phyloP scores from a whole-genome alignment of 2,329 filamentous ascomycete genomes.

The Phialophora macrospora region DNA sequence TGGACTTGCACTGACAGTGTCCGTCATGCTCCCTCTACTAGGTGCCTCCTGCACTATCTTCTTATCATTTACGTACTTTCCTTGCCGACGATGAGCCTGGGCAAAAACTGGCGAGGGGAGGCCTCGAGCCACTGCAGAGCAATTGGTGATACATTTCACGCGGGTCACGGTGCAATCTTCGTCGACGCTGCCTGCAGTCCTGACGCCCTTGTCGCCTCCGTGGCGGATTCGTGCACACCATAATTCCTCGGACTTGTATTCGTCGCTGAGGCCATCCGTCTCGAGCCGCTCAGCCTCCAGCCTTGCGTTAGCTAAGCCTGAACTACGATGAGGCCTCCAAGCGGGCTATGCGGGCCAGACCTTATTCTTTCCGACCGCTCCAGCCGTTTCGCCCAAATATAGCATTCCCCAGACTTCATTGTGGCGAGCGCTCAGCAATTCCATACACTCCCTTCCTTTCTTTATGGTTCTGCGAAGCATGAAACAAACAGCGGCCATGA shows the following conservation, averaged over 20 bases:
- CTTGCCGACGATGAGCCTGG: not conserved
- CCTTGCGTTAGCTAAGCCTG: constrained; percentile 4
- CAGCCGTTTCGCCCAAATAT: not conserved
- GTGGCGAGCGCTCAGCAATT: not conserved
- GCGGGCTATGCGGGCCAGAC: constrained; percentile 7
- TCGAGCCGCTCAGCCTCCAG: constrained; percentile 4
- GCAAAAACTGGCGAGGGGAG: not conserved
- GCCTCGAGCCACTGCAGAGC: not conserved
- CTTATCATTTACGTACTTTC: not conserved
- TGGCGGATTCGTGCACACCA: not conserved
- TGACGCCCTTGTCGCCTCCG: not conserved
- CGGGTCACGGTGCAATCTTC: too few relatives aligned
- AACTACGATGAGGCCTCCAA: not conserved
- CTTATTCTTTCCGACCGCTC: not conserved
- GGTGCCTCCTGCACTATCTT: not conserved
- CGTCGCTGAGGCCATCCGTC: not conserved
- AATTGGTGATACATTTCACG: too few relatives aligned
- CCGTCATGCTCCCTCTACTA: not conserved
- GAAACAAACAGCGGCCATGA: not conserved
- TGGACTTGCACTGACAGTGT: not conserved
- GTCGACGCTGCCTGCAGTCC: not conserved
- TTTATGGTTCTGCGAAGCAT: not conserved
- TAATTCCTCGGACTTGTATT: not conserved
- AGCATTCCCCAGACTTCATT: constrained; percentile 5
- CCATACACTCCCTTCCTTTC: not conserved